Conservation (phyloP, 495 filamentous ascomycete genomes). For the Neurospora sp. region DNA sequence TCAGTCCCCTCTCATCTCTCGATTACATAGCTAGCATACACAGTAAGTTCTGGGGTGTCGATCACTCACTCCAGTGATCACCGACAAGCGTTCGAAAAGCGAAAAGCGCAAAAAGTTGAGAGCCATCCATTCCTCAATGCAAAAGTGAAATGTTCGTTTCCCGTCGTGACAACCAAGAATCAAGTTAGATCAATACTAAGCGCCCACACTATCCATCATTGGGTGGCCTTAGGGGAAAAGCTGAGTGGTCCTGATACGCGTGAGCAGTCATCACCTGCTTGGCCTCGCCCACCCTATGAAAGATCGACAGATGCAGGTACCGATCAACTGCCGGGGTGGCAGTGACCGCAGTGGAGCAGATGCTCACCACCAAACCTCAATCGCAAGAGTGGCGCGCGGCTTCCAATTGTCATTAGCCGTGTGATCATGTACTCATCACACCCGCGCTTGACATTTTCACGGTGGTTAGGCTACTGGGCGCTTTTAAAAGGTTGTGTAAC, state of each 20-base stretch:
- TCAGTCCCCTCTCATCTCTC: neutral
- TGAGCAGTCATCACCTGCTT: too few relatives aligned
- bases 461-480: neutral
- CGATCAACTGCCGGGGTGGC: neutral
- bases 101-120: neutral
- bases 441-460: neutral
- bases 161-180: neutral
- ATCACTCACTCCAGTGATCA: neutral
- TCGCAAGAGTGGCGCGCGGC: neutral
- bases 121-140: neutral
- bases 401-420: neutral
- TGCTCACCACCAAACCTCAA: neutral
- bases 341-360: neutral
- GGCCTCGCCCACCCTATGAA: neutral
- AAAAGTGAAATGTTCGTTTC: neutral
- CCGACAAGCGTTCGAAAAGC: neutral
- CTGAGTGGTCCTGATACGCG: too few relatives aligned
- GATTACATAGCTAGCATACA: neutral
- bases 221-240: too few relatives aligned
- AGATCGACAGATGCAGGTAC: neutral
- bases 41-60: neutral
- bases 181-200: neutral
- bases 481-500: neutral
- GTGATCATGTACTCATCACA: neutral
- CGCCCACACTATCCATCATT: neutral